Base-by-base conservation (phyloP, 2,329 filamentous ascomycete genomes). In the Diaporthe sp. region DNA sequence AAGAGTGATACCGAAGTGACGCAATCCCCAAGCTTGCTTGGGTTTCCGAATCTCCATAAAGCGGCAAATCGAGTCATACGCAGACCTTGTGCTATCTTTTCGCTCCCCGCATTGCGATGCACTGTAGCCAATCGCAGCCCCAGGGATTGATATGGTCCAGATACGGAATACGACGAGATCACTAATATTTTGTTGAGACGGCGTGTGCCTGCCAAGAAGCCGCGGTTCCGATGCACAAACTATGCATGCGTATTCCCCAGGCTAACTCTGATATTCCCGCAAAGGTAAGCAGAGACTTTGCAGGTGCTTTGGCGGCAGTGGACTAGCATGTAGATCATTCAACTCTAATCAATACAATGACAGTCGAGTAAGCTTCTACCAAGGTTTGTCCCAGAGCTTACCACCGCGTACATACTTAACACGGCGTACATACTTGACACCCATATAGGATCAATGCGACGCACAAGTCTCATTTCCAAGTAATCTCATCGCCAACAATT, bases 321-420 rank as follows among this genome's bases (percentile, higher is more conserved):
- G 30, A 30, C 63, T 51, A 51, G 35, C 7, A 27, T 51, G 30
- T n/a, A 66, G 63, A 66, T 66, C 63, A 22, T 68, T 8, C 47
- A 68, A 68, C 63, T 53, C 47, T 39, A 68, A 25, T 7, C 22
- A 35, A 35, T 22, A 39, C 9, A 22, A 39, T 22, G 30, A 39
- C 9, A 51, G 22, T 13, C n/a, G 22, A 51, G 63, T 66, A 51
- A 51, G 63, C 30, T 50, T 53, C 32, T 39, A 53, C 15, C 47
- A 68, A 68, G 63, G 47, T 68, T 68, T 66, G 27, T n/a, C n/a
- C 19, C n/a, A 68, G 47, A 68, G 63, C 47, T 53, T 68, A 39
- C 30, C n/a, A 37, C 4, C 32, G 9, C 30, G 22, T 53, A 35
- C 30, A 51, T 17, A 50, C 30, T 66, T 66, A 22, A 66, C 44